Base-by-base conservation (phyloP, 768 basidiomycete genomes). In the Auriscalpium vulgare region DNA sequence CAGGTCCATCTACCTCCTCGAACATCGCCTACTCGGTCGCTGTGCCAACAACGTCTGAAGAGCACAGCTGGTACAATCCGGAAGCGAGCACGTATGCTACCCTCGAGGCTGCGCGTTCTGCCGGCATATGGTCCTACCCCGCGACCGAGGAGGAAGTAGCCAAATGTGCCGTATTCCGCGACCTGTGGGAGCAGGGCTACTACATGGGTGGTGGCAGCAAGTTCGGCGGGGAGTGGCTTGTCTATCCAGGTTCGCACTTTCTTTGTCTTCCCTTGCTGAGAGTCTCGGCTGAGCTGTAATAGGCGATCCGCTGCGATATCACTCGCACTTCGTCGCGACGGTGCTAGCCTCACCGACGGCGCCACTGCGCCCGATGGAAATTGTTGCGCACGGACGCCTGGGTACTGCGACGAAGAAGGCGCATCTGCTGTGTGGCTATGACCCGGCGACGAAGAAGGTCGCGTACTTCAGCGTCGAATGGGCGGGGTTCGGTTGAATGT, bases 331-430 rank as follows among this genome's bases (percentile, higher is more conserved):
- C 67, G 85, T 86, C 19, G 88, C 88, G 19, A 85, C 88, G 6
- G 88, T 97, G 11, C 69, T 91, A 35, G 79, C 87, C 11, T 82
- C 87, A 8, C 81, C 81, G 2, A 60, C 68, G 48, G 65, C 82
- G 11, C 61, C 76, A 2, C 75, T 99, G 51, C 75, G 79, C 49
- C 94, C 97, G 5, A 90, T 95, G 83, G 93, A 98, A 69, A 81
- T 99, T 47, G 89, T 99, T 21, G 95, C 95, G 0, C 94, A 94
- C 67, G 97, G 97, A 16, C 79, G 97, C 37, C 72, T 99, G 37
- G 97, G 95, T 1, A 99, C 97, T 4, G 97, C 90, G 10, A 97
- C 97, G 9, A 98, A 97, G 71, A 99, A 99, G 71, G 83, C 92
- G 0, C 95, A 97, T 68, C 72, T 98, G 35, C 72, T 98, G 3